These are phyloP conservation scores for Hypoxylon sp. DNA, from an alignment of 2,329 filamentous ascomycete species.

Conservation along the genomic window DNA sequence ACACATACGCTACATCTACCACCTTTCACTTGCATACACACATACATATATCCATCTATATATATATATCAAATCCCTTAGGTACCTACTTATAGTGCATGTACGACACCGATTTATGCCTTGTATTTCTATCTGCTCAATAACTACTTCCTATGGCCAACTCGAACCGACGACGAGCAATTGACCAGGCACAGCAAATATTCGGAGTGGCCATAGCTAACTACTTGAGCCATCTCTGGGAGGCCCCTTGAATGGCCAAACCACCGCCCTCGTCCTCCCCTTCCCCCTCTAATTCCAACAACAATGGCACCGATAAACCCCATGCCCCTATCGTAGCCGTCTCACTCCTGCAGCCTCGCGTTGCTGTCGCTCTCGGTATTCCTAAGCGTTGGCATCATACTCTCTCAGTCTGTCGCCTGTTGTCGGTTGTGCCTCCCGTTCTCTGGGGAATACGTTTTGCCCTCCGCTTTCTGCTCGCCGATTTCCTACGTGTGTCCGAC, in stretches of 20 bases:
- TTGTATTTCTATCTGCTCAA: background rate
- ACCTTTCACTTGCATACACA: constrained; percentile 3
- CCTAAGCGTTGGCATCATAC: constrained; percentile 80
- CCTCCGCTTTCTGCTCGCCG: constrained; percentile 76
- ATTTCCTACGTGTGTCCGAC: constrained; percentile 62
- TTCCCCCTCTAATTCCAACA: constrained; percentile 20
- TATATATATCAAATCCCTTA: background rate
- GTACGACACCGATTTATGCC: constrained; percentile 22
- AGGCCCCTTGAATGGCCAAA: constrained; percentile 46
- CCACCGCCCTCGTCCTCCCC: constrained; percentile 33
- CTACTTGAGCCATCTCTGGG: constrained; percentile 31
- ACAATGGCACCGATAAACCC: constrained; percentile 36
- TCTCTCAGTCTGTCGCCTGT: constrained; percentile 79
- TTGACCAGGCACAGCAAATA: constrained; percentile 20
- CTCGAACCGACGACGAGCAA: constrained; percentile 27
- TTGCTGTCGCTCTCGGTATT: constrained; percentile 83
- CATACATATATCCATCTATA: no score
- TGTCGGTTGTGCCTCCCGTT: constrained; percentile 78
- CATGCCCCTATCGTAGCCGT: constrained; percentile 47
- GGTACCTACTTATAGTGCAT: constrained; percentile 1
- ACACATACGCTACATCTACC: background rate
- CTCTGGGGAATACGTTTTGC: constrained; percentile 80
- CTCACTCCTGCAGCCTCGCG: constrained; percentile 78
- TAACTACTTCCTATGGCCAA: constrained; percentile 37
- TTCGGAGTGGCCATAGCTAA: constrained; percentile 12